Base-by-base conservation (phyloP, 1,284 basidiomycete species). In the Malassezia yamatoensis region DNA sequence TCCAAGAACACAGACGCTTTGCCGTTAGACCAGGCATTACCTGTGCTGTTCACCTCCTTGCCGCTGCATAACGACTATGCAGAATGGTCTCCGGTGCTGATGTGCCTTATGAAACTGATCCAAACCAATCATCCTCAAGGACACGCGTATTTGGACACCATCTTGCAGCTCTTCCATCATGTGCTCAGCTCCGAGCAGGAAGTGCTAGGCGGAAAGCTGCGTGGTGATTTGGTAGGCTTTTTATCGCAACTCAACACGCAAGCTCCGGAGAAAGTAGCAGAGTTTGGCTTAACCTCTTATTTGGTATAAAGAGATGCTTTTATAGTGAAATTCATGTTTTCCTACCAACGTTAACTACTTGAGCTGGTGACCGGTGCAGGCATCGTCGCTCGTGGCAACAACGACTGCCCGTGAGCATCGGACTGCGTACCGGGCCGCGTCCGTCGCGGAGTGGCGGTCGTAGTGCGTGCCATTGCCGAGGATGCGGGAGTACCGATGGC, bases 11-110 rank as follows among this genome's bases (percentile, higher is more conserved):
- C 82, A 5, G 76, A 80, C 5, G 88, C 86, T 5, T 78, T 98
- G 21, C 94, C 94, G 20, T 81, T 98, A 42, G 89, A 91, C 56
- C 76, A 80, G 70, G 89, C 93, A 42, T 80, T 96, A 29, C 88
- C 90, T 1, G 80, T 89, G 52, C 83, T 96, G 71, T 78, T 94
- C 58, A 80, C 80, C 35, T 84, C 86, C 40, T 80, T 98, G 41
- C 93, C 93, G 4, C 79, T 98, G 62, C 84, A 85, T 74, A 85
- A 88, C 73, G 91, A 96, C 77, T 83, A 81, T 67, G 82, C 90
- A 50, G 72, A 74, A 54, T 74, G 70, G 70, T 62, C 68, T 40
- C 86, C 91, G 0, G 84, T 91, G 44, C 93, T 94, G 82, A 82
- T 84, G 43, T 85, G 87, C 24, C 80, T 98, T 69, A 90, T 98